These are phyloP conservation scores for Cryptosporidium ubiquitum DNA, from an alignment of 169 alveolate species.

Conservation along the genomic window DNA sequence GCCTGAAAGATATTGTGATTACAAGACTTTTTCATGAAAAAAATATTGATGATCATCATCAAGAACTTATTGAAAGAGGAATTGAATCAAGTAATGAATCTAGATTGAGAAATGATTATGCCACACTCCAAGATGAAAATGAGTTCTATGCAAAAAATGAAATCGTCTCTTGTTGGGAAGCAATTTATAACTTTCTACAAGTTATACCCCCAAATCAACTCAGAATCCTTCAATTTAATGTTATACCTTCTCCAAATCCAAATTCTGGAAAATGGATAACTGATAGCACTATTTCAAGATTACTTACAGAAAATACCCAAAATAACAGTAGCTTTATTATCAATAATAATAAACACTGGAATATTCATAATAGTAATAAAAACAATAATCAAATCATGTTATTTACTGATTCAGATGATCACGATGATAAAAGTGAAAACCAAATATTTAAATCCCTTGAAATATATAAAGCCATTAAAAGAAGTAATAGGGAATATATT, in stretches of 20 bases:
- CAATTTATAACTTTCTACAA: conserved; percentile 45
- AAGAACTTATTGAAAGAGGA: neutral
- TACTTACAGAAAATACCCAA: neutral
- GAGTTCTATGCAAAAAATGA: neutral
- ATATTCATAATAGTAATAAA: neutral
- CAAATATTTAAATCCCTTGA: neutral
- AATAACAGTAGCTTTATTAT: neutral
- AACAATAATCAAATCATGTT: neutral
- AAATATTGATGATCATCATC: neutral
- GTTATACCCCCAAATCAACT: conserved; percentile 63
- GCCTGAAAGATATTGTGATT: conserved; percentile 35
- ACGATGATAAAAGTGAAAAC: neutral
- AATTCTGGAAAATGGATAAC: conserved; percentile 54
- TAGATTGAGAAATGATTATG: neutral
- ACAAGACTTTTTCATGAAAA: conserved; percentile 60
- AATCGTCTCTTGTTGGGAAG: conserved; percentile 28
- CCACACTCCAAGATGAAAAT: neutral
- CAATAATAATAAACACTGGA: neutral
- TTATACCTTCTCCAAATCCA: conserved; percentile 58
- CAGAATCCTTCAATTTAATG: conserved; percentile 54
- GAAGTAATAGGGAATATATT: conserved; percentile 47
- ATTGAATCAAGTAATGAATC: neutral
- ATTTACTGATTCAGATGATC: neutral
- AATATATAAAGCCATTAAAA: conserved; percentile 14
- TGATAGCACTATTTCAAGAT: conserved; percentile 39